phyloP scores from a whole-genome alignment of 441 rosid species.

The Erodium texanum region DNA sequence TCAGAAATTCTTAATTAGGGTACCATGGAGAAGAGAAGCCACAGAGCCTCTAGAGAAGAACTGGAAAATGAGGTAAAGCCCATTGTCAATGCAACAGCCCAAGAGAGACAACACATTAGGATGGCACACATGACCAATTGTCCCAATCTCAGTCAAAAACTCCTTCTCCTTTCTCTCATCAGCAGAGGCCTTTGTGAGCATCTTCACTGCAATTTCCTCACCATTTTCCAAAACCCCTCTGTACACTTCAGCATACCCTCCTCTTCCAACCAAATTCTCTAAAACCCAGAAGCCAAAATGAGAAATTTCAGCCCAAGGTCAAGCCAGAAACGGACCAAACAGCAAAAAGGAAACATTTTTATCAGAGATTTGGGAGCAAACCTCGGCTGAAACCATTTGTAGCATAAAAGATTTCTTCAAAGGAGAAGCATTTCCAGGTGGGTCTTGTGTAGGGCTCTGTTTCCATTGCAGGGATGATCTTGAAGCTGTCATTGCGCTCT shows the following conservation, averaged over 20 bases:
- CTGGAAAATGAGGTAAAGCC: not conserved
- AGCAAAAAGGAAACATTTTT: not conserved
- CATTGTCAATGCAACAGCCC: conserved; percentile 37
- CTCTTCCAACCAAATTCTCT: conserved; percentile 84
- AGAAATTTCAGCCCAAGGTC: conserved; percentile 5
- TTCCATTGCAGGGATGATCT: too few relatives aligned
- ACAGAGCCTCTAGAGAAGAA: not conserved
- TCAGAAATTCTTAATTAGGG: not conserved
- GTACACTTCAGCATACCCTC: conserved; percentile 92
- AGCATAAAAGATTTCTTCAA: conserved; percentile 60
- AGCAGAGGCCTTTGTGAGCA: conserved; percentile 51
- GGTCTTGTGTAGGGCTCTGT: conserved; percentile 35
- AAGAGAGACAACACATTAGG: conserved; percentile 67
- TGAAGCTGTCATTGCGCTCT: too few relatives aligned
- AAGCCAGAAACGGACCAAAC: not conserved
- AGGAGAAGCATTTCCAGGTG: conserved; percentile 88
- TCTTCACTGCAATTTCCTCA: conserved; percentile 81
- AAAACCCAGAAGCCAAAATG: conserved; percentile 14
- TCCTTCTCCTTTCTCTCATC: conserved; percentile 93
- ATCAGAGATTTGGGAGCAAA: conserved; percentile 14
- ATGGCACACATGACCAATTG: conserved; percentile 82
- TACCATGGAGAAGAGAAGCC: conserved; percentile 1
- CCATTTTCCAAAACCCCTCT: conserved; percentile 48
- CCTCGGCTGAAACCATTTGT: conserved; percentile 68
- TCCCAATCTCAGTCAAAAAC: conserved; percentile 86